Conservation (phyloP, 768 basidiomycete species). For the Boletus subcaerulescens region DNA sequence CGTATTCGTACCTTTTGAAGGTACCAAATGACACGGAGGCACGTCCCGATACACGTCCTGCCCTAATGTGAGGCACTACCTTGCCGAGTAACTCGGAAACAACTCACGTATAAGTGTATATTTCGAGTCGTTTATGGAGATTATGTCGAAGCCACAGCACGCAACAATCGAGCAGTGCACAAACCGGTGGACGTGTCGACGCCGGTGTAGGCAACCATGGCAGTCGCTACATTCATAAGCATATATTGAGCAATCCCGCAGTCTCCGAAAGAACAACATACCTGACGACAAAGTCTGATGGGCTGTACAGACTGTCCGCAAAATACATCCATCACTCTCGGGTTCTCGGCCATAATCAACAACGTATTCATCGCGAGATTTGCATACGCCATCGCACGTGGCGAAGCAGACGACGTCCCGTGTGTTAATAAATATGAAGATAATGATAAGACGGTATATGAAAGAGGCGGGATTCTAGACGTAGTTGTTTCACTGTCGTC, state of each 20-base stretch:
- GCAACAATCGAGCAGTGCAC: conserved; percentile 65
- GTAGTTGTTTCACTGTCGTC: conserved; percentile 23
- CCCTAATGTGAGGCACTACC: not conserved
- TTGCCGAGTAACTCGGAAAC: not conserved
- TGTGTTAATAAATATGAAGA: conserved; percentile 68
- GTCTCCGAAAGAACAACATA: conserved; percentile 22
- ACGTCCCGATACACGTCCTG: conserved; percentile 56
- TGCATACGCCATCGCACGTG: conserved; percentile 61
- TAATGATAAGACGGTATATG: conserved; percentile 51
- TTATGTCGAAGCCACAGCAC: conserved; percentile 71
- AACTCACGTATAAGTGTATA: conserved; percentile 54
- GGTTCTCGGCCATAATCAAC: conserved; percentile 49
- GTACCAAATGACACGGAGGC: conserved; percentile 55
- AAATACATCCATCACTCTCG: conserved; percentile 44
- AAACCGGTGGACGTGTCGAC: conserved; percentile 45
- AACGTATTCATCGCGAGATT: conserved; percentile 54
- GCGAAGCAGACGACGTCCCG: conserved; percentile 57
- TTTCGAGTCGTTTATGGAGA: conserved; percentile 59
- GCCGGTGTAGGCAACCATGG: conserved; percentile 47
- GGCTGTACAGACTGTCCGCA: conserved; percentile 38
- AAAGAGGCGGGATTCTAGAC: conserved; percentile 34
- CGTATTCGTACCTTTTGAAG: conserved; percentile 52
- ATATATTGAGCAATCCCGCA: not conserved
- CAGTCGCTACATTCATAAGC: conserved; percentile 38
- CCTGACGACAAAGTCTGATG: conserved; percentile 65